Conservation (phyloP, 805 yeast species). For the Candida silvicultrix region DNA sequence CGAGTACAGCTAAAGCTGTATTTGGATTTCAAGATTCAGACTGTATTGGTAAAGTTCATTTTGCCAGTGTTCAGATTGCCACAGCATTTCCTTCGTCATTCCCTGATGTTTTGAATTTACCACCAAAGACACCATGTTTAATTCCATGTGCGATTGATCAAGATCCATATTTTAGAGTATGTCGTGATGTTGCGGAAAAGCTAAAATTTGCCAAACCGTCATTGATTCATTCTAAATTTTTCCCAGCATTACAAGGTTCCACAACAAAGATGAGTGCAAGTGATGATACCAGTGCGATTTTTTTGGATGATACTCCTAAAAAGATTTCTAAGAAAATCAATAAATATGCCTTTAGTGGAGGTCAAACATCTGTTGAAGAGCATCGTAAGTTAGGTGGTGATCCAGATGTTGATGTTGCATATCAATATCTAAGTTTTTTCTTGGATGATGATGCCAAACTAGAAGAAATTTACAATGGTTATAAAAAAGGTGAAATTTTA, state of each 20-base stretch:
- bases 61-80: constrained; percentile 94
- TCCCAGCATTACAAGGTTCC: constrained; percentile 98
- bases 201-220: constrained; percentile 88
- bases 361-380: constrained; percentile 79
- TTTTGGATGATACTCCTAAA: constrained; percentile 91
- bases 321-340: constrained; percentile 92
- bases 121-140: constrained; percentile 88
- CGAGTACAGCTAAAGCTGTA: constrained; percentile 95
- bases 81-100: constrained; percentile 94
- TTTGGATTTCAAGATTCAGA: constrained; percentile 95
- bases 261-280: constrained; percentile 96
- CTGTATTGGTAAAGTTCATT: constrained; percentile 90
- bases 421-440: constrained; percentile 87
- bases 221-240: constrained; percentile 87
- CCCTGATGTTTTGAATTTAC: constrained; percentile 85
- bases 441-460: constrained; percentile 81
- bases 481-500: constrained; percentile 73
- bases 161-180: constrained; percentile 96
- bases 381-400: constrained; percentile 89
- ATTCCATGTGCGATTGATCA: constrained; percentile 99
- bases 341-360: constrained; percentile 96
- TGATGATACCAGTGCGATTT: constrained; percentile 84
- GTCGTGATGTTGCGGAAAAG: constrained; percentile 95
- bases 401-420: constrained; percentile 94
- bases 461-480: constrained; percentile 51